Conservation (phyloP, 164 flowering plant species). For the Stephania japonica region DNA sequence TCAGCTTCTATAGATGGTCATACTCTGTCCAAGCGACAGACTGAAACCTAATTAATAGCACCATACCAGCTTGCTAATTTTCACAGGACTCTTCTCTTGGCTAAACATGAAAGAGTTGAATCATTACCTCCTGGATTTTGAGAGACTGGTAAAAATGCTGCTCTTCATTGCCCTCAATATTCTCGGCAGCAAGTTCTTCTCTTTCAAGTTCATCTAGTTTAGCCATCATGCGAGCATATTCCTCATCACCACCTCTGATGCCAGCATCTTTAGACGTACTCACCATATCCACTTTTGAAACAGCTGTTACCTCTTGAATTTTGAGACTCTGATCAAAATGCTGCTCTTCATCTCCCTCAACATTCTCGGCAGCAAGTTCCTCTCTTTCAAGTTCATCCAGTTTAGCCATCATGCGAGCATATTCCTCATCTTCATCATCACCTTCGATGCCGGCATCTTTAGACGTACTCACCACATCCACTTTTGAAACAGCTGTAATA, state of each 20-base stretch:
- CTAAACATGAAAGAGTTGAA: not conserved
- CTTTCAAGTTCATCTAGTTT: slow-evolving; percentile 73
- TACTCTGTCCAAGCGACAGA: not conserved
- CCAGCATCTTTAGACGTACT: slow-evolving; percentile 20
- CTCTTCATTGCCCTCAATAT: slow-evolving; percentile 17
- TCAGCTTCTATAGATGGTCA: not conserved
- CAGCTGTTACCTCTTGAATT: slow-evolving; percentile 30
- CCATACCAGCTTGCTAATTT: not conserved
- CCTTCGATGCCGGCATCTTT: slow-evolving; percentile 20
- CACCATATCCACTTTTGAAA: slow-evolving; percentile 17
- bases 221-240: slow-evolving; percentile 55
- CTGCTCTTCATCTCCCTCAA: slow-evolving; percentile 18
- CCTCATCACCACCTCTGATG: slow-evolving; percentile 30
- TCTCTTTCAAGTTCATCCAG: slow-evolving; percentile 78
- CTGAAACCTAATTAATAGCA: not conserved
- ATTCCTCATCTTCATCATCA: slow-evolving; percentile 51
- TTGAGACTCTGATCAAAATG: slow-evolving; percentile 17
- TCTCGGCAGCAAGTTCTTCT: slow-evolving; percentile 51
- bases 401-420: slow-evolving; percentile 52
- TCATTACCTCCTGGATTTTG: slow-evolving; percentile 33
- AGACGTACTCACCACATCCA: slow-evolving; percentile 19
- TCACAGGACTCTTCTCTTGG: not conserved
- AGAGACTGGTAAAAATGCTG: slow-evolving; percentile 16
- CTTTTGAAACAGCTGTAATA: not conserved
- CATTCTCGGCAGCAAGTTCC: slow-evolving; percentile 40